Conservation (phyloP, 352 stramenopile species). For the Pythium vanterpoolii region DNA sequence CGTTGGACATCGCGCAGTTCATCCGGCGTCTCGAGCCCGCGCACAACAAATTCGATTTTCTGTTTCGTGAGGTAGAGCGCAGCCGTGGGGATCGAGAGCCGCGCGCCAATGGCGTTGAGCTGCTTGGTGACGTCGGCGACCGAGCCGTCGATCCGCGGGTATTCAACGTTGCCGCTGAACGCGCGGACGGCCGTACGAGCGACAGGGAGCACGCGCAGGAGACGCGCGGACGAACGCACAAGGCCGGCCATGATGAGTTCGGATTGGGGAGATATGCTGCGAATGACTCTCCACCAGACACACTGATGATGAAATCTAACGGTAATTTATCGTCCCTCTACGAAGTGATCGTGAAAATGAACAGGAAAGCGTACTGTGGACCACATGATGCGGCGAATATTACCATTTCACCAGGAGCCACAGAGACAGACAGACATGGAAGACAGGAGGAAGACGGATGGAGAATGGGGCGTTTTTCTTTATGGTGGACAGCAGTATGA, state of each 20-base stretch:
- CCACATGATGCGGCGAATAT: neutral
- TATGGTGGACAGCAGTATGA: neutral
- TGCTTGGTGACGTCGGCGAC: constrained; percentile 66
- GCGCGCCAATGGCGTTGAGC: constrained; percentile 66
- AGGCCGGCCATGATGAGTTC: neutral
- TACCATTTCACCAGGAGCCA: neutral
- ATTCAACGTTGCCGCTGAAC: constrained; percentile 83
- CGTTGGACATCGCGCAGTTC: constrained; percentile 68
- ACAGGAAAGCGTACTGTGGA: neutral
- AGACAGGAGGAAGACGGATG: neutral
- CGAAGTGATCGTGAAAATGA: neutral
- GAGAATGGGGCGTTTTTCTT: neutral
- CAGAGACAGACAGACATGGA: too few relatives aligned
- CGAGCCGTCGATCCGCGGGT: constrained; percentile 73
- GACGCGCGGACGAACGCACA: neutral
- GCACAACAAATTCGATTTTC: constrained; percentile 84
- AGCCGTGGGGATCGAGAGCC: constrained; percentile 73
- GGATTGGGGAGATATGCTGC: neutral
- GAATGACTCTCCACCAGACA: constrained; percentile 7
- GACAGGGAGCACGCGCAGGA: neutral
- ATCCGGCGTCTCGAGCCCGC: constrained; percentile 73
- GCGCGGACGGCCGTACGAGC: constrained; percentile 25
- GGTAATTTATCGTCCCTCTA: constrained; percentile 4
- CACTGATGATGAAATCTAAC: constrained; percentile 1
- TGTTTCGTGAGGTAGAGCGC: constrained; percentile 74